phyloP scores from a whole-genome alignment of 192 early-diverging fungal genomes.

The Coemansia sp. region DNA sequence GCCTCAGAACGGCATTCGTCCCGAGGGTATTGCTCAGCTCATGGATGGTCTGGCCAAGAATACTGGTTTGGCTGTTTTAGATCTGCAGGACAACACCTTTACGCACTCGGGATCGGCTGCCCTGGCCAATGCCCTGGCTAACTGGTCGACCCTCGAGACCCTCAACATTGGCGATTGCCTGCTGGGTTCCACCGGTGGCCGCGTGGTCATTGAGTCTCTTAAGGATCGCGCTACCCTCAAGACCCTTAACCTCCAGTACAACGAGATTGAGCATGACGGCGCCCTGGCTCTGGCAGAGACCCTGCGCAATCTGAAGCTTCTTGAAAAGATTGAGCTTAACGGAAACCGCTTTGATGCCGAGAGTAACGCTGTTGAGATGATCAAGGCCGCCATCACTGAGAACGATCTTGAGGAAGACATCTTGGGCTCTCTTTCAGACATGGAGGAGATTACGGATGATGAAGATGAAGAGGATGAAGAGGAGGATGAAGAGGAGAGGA shows the following conservation, averaged over 20 bases:
- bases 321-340: constrained; percentile 77
- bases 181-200: constrained; percentile 68
- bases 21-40: constrained; percentile 83
- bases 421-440: constrained; percentile 92
- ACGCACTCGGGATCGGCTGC: constrained; percentile 74
- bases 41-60: constrained; percentile 64
- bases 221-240: constrained; percentile 55
- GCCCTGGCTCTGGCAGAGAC: constrained; percentile 63
- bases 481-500: constrained; percentile 62
- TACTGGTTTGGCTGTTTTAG: constrained; percentile 65
- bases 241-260: constrained; percentile 74
- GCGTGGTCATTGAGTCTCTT: constrained; percentile 63
- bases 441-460: constrained; percentile 74
- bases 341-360: constrained; percentile 90
- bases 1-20: constrained; percentile 97
- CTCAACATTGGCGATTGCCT: constrained; percentile 93
- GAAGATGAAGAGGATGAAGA: constrained; percentile 70
- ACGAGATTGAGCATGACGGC: constrained; percentile 81
- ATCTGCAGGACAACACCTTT: constrained; percentile 98
- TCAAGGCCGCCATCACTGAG: constrained; percentile 64
- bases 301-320: constrained; percentile 60
- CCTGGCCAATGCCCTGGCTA: constrained; percentile 68
- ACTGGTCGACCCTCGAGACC: constrained; percentile 72
- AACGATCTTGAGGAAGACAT: constrained; percentile 70
- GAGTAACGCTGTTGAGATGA: constrained; percentile 66